These are phyloP conservation scores for Eucommia ulmoides DNA, from an alignment of 257 asterid genomes.

Conservation along the genomic window DNA sequence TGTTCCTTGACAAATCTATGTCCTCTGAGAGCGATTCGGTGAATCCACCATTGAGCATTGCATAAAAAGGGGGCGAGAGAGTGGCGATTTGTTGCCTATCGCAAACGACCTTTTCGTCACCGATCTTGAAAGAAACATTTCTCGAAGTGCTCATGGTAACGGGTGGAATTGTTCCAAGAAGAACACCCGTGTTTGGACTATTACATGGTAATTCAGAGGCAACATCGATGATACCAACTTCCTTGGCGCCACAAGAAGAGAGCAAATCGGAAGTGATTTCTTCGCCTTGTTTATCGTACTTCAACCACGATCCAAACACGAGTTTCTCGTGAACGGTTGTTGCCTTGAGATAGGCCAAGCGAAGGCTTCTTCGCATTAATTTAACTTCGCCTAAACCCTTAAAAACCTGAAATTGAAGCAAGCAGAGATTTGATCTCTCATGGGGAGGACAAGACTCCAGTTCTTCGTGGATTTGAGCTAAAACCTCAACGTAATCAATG, in stretches of 20 bases:
- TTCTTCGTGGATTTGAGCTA: slow-evolving; percentile 90
- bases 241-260: slow-evolving; percentile 60
- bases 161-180: slow-evolving; percentile 6
- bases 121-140: slow-evolving; percentile 50
- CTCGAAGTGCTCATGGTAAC: slow-evolving; percentile 14
- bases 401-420: slow-evolving; percentile 87
- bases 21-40: slow-evolving; percentile 62
- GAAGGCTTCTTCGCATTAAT: slow-evolving; percentile 86
- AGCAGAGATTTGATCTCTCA: slow-evolving; percentile 61
- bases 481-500: slow-evolving; percentile 78
- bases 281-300: slow-evolving; percentile 83
- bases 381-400: slow-evolving; percentile 91
- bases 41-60: slow-evolving; percentile 93
- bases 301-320: slow-evolving; percentile 88
- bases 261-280: slow-evolving; percentile 66
- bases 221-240: slow-evolving; percentile 57
- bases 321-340: slow-evolving; percentile 66
- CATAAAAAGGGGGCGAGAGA: slow-evolving; percentile 79
- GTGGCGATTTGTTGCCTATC: slow-evolving; percentile 63
- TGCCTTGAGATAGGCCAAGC: slow-evolving; percentile 75
- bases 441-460: slow-evolving; percentile 65
- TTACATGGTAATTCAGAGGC: slow-evolving; percentile 71
- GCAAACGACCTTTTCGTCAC: slow-evolving; percentile 62
- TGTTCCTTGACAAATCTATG: slow-evolving; percentile 77
- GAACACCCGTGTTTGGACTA: not conserved